These are phyloP conservation scores for Raphanus sativus DNA, from an alignment of 345 rosid species.

Conservation along the genomic window DNA sequence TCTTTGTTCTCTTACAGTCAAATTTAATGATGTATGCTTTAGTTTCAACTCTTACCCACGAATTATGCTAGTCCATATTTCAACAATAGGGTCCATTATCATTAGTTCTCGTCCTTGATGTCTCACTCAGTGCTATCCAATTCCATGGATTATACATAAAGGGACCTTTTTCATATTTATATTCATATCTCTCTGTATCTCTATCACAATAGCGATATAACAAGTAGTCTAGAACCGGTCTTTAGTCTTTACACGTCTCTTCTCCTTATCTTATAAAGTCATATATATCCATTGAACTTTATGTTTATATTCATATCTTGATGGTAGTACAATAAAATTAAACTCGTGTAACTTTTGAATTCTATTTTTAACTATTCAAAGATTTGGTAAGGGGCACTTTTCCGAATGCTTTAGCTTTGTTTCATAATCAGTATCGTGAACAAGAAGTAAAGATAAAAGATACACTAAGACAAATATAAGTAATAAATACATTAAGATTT, in stretches of 20 bases:
- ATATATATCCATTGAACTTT: neutral
- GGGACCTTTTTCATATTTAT: slow-evolving; percentile 23
- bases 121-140: slow-evolving; percentile 34
- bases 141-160: slow-evolving; percentile 2
- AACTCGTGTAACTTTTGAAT: slow-evolving; percentile 3
- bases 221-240: neutral
- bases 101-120: slow-evolving; percentile 26
- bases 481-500: neutral
- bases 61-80: slow-evolving; percentile 23
- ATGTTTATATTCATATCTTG: neutral
- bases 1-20: neutral
- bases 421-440: slow-evolving; percentile 7
- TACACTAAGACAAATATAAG: neutral
- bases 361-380: neutral
- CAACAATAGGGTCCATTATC: slow-evolving; percentile 36
- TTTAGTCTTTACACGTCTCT: neutral
- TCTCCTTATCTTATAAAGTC: neutral
- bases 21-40: slow-evolving; percentile 4
- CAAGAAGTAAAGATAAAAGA: neutral
- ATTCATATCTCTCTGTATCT: slow-evolving; percentile 9
- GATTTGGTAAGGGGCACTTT: neutral
- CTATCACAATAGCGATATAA: neutral
- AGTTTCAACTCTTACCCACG: slow-evolving; percentile 14
- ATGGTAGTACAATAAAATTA: neutral
- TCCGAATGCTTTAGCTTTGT: neutral